phyloP scores from a whole-genome alignment of 2,329 filamentous ascomycete species.

The Cladophialophora yegresii region DNA sequence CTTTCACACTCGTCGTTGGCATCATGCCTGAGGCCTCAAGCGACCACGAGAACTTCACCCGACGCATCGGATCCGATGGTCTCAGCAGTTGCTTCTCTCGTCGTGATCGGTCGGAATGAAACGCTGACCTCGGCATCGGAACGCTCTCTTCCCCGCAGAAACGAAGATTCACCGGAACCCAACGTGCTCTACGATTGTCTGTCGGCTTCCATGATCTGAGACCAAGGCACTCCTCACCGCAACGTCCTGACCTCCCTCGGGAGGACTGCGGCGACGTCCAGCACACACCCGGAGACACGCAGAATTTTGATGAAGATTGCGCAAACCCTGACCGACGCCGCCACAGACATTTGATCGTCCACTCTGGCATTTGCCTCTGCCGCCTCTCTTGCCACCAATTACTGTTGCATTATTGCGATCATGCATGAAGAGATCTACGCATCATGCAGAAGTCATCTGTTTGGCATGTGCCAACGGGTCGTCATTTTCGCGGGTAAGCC shows the following conservation, averaged over 20 bases:
- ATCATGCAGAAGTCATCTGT: neutral
- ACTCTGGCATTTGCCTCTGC: neutral
- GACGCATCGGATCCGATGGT: neutral
- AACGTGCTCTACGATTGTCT: neutral
- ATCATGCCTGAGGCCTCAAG: neutral
- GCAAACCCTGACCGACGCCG: neutral
- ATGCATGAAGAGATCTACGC: neutral
- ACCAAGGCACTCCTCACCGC: neutral
- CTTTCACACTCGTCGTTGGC: no score
- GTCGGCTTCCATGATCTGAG: neutral
- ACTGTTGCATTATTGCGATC: neutral
- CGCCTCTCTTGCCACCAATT: neutral
- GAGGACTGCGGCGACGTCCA: neutral
- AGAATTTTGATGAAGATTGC: neutral
- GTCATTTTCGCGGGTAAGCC: neutral
- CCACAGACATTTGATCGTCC: neutral
- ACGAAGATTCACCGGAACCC: neutral
- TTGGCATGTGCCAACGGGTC: neutral
- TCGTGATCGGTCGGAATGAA: neutral
- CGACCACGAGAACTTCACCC: neutral
- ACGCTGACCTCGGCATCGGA: neutral
- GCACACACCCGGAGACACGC: neutral
- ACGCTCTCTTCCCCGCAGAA: neutral
- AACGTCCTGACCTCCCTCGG: neutral
- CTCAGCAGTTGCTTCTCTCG: neutral